A percentile compares a stretch with the other conserved stretches of the same genome.
Evolutionary conservation across 2,329 filamentous ascomycete species (phyloP).

Genomic region (Metarhizium anisopliae): DNA sequence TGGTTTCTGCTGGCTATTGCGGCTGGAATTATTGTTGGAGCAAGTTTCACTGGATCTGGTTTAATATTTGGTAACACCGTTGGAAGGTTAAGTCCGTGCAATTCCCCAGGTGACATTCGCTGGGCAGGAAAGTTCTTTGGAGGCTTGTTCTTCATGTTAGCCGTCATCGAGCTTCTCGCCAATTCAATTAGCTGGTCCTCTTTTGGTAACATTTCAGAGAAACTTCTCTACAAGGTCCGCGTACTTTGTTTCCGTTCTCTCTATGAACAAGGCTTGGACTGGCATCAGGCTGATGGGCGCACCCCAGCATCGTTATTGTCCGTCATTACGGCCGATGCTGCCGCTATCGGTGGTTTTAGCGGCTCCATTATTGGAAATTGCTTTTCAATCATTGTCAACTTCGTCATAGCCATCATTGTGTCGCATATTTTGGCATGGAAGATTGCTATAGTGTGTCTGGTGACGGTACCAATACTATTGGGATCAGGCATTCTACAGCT

Average conservation of each 20-base stretch:
- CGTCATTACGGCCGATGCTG: conserved; percentile 61
- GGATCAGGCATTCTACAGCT: conserved; percentile 63
- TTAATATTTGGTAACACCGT: conserved; percentile 38
- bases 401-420: conserved; percentile 57
- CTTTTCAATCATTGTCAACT: conserved; percentile 59
- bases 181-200: conserved; percentile 45
- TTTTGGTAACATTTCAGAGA: conserved; percentile 46
- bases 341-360: conserved; percentile 57
- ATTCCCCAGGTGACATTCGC: conserved; percentile 26
- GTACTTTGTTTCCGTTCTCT: conserved; percentile 56
- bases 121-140: conserved; percentile 38
- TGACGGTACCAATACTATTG: conserved; percentile 59
- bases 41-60: conserved; percentile 43
- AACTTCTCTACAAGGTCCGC: conserved; percentile 53
- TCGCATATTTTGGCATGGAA: conserved; percentile 68
- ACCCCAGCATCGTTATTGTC: conserved; percentile 54
- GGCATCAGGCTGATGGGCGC: conserved; percentile 59
- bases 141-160: conserved; percentile 46
- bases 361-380: conserved; percentile 63
- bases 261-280: conserved; percentile 57
- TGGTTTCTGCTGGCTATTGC: conserved; percentile 40
- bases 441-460: conserved; percentile 63
- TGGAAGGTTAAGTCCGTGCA: conserved; percentile 37
- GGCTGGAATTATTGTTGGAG: conserved; percentile 58
- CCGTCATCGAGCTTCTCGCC: conserved; percentile 31